Base-by-base conservation (phyloP, 2,329 filamentous ascomycete genomes). In the Fusarium cyanostomum region DNA sequence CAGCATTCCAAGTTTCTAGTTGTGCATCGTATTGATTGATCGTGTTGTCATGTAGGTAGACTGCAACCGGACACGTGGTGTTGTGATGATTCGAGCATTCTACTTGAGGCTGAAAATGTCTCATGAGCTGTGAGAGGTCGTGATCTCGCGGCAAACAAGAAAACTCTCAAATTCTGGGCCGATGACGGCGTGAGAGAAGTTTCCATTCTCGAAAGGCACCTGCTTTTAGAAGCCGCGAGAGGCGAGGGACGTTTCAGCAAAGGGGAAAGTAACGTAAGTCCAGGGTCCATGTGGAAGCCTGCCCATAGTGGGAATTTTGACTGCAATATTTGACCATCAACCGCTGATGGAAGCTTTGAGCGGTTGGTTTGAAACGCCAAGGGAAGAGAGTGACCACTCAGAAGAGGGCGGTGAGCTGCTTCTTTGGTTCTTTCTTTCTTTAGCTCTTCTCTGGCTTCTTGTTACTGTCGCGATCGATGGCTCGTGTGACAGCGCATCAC, bases 201-300 rank as follows among this genome's bases (percentile, higher is more conserved):
- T 48, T 39, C 41, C 46, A 43, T 34, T 45, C 48, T 52, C n/a
- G 35, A 46, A 46, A 46, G 33, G 24, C 16, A 21, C 35, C 45
- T 52, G 38, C 7, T 56, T 56, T 44, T 18, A 31, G 31, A 39
- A 27, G 16, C 27, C 21, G 33, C 48, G 42, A 58, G 43, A 65
- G 41, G 52, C 38, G 61, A 50, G 42, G 43, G 43, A 13, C 16
- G 62, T 65, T 65, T 65, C 62, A 64, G 46, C 57, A 24, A 41
- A 52, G 48, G 37, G 28, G 27, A 28, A 45, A 26, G 21, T 15
- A 28, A 31, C 41, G 30, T 21, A 41, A 51, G 39, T 50, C 27
- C 43, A 42, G 16, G 55, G 46, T 42, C 50, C 46, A 50, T 50
- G 52, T 49, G 37, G 57, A 41, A 56, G 38, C 15, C 21, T 13